Evolutionary conservation across 1,284 basidiomycete genomes (phyloP), one percentile per base, ranked within the genome.

Genomic region (Phylloboletellus chloephorus): DNA sequence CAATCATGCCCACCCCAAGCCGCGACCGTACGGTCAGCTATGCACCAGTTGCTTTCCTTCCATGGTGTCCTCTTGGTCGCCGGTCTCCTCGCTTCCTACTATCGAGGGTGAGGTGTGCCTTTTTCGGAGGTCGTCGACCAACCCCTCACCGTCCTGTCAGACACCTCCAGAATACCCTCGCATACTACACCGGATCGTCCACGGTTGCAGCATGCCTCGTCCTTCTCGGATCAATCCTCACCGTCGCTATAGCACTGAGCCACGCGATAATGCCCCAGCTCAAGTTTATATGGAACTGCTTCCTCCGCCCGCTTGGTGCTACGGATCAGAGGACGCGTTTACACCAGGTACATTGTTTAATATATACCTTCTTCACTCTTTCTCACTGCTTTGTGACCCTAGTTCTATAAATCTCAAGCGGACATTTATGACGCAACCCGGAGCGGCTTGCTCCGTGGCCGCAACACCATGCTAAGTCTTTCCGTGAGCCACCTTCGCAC

Each of bases 401-500:
- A 75, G 64, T 87, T 86, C 56, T 86, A 87, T 56, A 54, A 69
- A 41, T 79, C 79, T 8, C 83, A 87, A 55, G 83, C 82, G 0
- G 73, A 78, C 28, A 73, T 85, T 15, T 87, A 87, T 52, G 84
- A 87, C 65, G 60, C 65, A 23, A 86, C 83, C 1, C 67, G 84
- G 4, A 66, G 64, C 20, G 63, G 70, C 19, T 67, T 87, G 1
- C 67, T 87, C 7, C 74, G 80, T n/a, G 83, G 84, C 0, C 67
- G 83, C 17, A 74, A 78, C 49, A 83, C 80, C 2, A 82, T 88
- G 78, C 67, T 84, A 20, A 72, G 71, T 51, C 70, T 90, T 9
- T 76, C 79, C 13, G 82, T 83, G 0, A 76, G 76, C 19, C 83
- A 89, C 56, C 67, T 89, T 12, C 72, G 69, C 24, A 66, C 73